phyloP scores from a whole-genome alignment of 1,284 basidiomycete species.

The Ceratobasidium sp. region DNA sequence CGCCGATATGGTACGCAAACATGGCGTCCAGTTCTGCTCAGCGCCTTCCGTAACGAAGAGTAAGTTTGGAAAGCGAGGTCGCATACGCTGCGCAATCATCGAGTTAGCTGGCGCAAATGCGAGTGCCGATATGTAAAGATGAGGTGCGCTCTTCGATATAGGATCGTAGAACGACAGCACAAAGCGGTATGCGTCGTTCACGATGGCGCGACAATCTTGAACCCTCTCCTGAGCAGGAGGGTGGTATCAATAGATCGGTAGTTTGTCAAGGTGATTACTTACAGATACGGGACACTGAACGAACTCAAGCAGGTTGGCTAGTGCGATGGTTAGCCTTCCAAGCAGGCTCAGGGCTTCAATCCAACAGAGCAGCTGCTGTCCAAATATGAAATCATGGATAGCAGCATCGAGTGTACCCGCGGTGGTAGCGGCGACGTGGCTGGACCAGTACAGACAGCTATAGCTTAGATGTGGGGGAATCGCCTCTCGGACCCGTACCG shows the following conservation, averaged over 20 bases:
- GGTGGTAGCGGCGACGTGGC: neutral
- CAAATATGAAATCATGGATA: neutral
- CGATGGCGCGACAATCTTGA: neutral
- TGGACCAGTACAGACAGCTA: conserved; percentile 14
- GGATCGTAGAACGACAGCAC: neutral
- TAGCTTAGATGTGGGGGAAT: neutral
- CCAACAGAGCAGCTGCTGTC: neutral
- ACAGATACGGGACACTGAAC: neutral
- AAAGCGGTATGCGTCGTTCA: neutral
- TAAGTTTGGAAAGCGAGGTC: neutral
- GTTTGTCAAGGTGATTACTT: too few species aligned
- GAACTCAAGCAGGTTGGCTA: neutral
- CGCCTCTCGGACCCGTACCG: neutral
- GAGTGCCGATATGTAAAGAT: conserved; percentile 16
- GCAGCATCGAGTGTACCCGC: neutral
- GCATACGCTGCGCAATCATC: neutral
- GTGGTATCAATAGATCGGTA: neutral
- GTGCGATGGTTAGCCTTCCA: neutral
- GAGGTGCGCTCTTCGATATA: neutral
- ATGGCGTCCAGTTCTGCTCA: too few species aligned
- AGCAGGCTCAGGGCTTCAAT: conserved; percentile 16
- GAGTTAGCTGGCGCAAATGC: neutral
- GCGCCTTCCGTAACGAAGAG: neutral
- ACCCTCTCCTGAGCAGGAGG: neutral
- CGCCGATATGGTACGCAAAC: too few species aligned